Percentiles rank a stretch among this genome's conserved stretches.
Evolutionary conservation across 176 grass and related monocot species (phyloP).

Genomic region (Pontederia paniculata): DNA sequence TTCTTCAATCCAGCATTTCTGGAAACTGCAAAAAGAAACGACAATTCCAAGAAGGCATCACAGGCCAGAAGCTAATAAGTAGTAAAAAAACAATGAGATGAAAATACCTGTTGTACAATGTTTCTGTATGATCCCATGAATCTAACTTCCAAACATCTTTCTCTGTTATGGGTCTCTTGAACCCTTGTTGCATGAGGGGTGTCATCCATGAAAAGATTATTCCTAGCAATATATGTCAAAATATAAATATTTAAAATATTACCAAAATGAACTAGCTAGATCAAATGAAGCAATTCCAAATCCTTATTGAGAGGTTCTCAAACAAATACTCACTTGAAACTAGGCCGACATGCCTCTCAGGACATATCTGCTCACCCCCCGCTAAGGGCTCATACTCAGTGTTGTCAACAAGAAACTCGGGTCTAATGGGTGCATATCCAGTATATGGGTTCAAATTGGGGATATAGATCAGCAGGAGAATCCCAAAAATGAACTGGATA

Average conservation of each 20-base stretch:
- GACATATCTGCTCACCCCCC: slow-evolving; percentile 73
- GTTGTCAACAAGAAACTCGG: slow-evolving; percentile 40
- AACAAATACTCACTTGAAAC: slow-evolving; percentile 50
- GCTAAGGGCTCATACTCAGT: slow-evolving; percentile 79
- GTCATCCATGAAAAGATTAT: slow-evolving; percentile 98
- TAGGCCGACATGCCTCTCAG: slow-evolving; percentile 54
- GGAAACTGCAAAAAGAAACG: slow-evolving; percentile 48
- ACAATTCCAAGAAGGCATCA: slow-evolving; percentile 1
- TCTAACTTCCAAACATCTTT: slow-evolving; percentile 99
- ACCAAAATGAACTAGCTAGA: not conserved
- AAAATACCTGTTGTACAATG: slow-evolving; percentile 66
- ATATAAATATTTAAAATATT: not conserved
- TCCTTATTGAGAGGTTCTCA: not conserved
- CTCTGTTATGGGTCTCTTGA: slow-evolving; percentile 57
- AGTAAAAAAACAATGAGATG: slow-evolving; percentile 11
- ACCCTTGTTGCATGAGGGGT: slow-evolving; percentile 94
- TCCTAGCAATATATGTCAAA: slow-evolving; percentile 30
- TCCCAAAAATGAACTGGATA: slow-evolving; percentile 74
- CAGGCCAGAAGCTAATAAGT: not conserved
- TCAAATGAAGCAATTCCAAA: not conserved
- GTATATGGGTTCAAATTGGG: slow-evolving; percentile 76
- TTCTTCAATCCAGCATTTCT: slow-evolving; percentile 69
- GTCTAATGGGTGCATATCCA: slow-evolving; percentile 68
- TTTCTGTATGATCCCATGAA: slow-evolving; percentile 86
- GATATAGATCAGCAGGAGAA: slow-evolving; percentile 71